Evolutionary conservation across 805 yeast genomes (phyloP).

Genomic region (Candida parachauliodes): DNA sequence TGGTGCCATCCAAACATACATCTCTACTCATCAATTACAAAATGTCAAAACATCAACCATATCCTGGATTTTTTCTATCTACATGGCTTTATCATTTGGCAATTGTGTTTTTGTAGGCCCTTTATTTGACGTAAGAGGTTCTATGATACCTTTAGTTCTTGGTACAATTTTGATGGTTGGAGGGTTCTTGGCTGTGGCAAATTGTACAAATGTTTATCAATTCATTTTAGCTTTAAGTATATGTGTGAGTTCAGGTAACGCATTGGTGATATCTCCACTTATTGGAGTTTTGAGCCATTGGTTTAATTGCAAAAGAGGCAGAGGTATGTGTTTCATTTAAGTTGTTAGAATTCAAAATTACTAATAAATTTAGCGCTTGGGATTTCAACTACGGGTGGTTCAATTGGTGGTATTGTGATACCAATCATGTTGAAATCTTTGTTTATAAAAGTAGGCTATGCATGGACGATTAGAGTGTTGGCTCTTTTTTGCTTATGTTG

Average conservation of each 20-base stretch:
- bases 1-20: slow-evolving; percentile 38
- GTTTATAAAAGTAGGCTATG: slow-evolving; percentile 49
- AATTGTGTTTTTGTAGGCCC: slow-evolving; percentile 47
- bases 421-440: slow-evolving; percentile 50
- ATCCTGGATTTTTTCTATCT: slow-evolving; percentile 41
- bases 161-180: slow-evolving; percentile 42
- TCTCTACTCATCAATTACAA: slow-evolving; percentile 34
- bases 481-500: slow-evolving; percentile 30
- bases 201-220: slow-evolving; percentile 50
- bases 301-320: slow-evolving; percentile 56
- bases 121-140: slow-evolving; percentile 61
- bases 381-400: slow-evolving; percentile 62
- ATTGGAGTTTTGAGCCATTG: slow-evolving; percentile 64
- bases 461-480: slow-evolving; percentile 55
- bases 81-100: slow-evolving; percentile 26
- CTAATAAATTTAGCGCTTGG: slow-evolving; percentile 37
- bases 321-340: slow-evolving; percentile 19
- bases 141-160: slow-evolving; percentile 40
- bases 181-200: slow-evolving; percentile 55
- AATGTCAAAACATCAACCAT: slow-evolving; percentile 25
- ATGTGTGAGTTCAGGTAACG: slow-evolving; percentile 55
- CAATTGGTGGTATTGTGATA: slow-evolving; percentile 61
- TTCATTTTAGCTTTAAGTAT: slow-evolving; percentile 48
- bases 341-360: slow-evolving; percentile 2
- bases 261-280: slow-evolving; percentile 56